Evolutionary conservation across 352 stramenopile species (phyloP), one percentile per base, ranked within the genome.

Genomic region (Achlya hypogyna): DNA sequence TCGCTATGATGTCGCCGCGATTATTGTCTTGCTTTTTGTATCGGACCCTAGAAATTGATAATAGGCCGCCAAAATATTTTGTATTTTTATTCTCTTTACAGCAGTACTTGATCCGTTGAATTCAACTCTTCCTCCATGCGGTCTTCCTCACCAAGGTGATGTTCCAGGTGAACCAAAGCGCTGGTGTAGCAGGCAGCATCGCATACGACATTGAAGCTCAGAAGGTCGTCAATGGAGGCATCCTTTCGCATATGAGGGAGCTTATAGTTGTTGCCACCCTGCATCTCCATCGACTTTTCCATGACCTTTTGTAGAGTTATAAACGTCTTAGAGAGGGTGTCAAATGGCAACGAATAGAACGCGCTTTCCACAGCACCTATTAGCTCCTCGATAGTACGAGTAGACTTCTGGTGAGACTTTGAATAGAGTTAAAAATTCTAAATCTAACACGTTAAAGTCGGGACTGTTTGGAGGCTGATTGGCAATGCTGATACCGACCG

Each of bases 271-370:
- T 77, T 77, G n/a, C 25, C 45, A 0, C 72, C 65, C 14, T 62
- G 10, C 4, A 32, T 40, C 10, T 62, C 31, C 51, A 77, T 72
- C 18, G 62, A 38, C 58, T 70, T 31, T 16, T 77, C 62, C 69
- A 74, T 72, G 0, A 68, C 53, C 5, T 63, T 59, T 38, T 73
- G 70, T 0, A 77, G 47, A 6, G 72, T 73, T 0, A 72, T 8
- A 42, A 77, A 77, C 14, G 62, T 69, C n/a, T 74, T 74, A 38
- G 69, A 62, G 2, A 71, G 67, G 0, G 56, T 77, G 5, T 29
- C 3, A 0, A 56, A 10, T 16, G 58, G n/a, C 54, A 77, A 69
- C 14, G 67, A 53, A 4, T 28, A 28, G 40, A 59, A 77, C 0
- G 69, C 52, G 1, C 66, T 51, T 23, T 60, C 20, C 1, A 74